Evolutionary conservation across 768 basidiomycete genomes (phyloP), one percentile per base, ranked within the genome.

Genomic region (Russula emetica): DNA sequence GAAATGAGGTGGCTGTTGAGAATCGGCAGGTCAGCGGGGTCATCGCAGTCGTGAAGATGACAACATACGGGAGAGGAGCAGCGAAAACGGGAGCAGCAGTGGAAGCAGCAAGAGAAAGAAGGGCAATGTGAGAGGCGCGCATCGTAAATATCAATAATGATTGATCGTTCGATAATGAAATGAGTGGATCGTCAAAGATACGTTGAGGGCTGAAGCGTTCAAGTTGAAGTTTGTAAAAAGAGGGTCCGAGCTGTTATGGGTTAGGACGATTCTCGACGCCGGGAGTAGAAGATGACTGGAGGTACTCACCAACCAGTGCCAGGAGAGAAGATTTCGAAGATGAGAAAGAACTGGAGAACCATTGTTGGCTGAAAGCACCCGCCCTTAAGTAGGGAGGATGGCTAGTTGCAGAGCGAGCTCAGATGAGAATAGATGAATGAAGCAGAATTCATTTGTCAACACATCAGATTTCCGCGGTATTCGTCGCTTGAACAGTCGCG

Each of bases 231-330:
- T 53, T 36, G 8, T 11, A 3, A 6, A 24, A 26, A 44, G 53
- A 18, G 2, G 5, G 28, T 22, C 22, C 7, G 22, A 20, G 32
- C 52, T 45, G 42, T 22, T 18, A 54, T 54, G 32, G 7, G 18
- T 61, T 14, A 61, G 30, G 22, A 26, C 10, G 24, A 26, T 11
- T 22, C 36, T 38, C 9, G 11, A 6, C 6, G 3, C 24, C 3
- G 52, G 13, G 20, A 7, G 6, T 18, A 40, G 2, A 13, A 20
- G 30, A 10, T 52, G 2, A 24, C 13, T 13, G 1, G 42, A 32
- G 40, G 16, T 44, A 53, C 60, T 61, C 32, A 61, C 60, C 60
- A 61, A 54, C 60, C 60, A 54, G 60, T 61, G 42, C 42, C 52
- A 8, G 10, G 24, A 24, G 34, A 10, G 14, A 2, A 8, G 14